These are phyloP conservation scores for Eremochloa ophiuroides DNA, from an alignment of 176 grass and related monocot species.

Conservation along the genomic window DNA sequence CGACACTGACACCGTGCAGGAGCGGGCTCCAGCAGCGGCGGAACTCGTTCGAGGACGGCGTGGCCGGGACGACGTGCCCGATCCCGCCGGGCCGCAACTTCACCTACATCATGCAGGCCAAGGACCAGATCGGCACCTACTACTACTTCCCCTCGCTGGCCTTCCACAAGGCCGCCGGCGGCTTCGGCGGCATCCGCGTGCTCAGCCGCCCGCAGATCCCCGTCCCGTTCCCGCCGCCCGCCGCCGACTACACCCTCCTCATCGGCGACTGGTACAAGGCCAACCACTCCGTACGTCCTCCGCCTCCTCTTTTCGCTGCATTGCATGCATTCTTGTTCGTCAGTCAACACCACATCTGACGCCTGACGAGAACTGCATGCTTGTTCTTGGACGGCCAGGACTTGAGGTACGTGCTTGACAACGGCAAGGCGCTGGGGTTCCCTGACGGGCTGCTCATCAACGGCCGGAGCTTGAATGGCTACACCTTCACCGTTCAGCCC, in stretches of 20 bases:
- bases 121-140: slow-evolving; percentile 96
- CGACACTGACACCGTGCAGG: slow-evolving; percentile 29
- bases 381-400: slow-evolving; percentile 29
- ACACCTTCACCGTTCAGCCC: slow-evolving; percentile 62
- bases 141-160: slow-evolving; percentile 94
- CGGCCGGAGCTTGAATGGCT: slow-evolving; percentile 50
- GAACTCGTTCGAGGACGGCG: slow-evolving; percentile 87
- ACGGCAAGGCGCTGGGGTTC: slow-evolving; percentile 51
- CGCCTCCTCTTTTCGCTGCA: background rate
- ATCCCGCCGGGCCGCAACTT: slow-evolving; percentile 82
- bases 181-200: slow-evolving; percentile 77
- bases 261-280: slow-evolving; percentile 93
- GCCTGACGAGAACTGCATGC: rapidly evolving
- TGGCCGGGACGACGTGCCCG: slow-evolving; percentile 84
- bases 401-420: slow-evolving; percentile 64
- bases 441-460: slow-evolving; percentile 76
- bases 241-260: slow-evolving; percentile 67
- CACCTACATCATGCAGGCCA: slow-evolving; percentile 81
- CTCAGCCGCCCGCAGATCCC: slow-evolving; percentile 84
- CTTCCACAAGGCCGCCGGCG: slow-evolving; percentile 92
- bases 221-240: slow-evolving; percentile 82
- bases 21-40: slow-evolving; percentile 82
- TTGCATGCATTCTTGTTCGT: background rate
- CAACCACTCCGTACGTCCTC: slow-evolving; percentile 59
- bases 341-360: background rate